Percentiles rank a stretch among this genome's conserved stretches.
Conservation (phyloP, 164 flowering plant genomes). For the Cinnamomum micranthum region DNA sequence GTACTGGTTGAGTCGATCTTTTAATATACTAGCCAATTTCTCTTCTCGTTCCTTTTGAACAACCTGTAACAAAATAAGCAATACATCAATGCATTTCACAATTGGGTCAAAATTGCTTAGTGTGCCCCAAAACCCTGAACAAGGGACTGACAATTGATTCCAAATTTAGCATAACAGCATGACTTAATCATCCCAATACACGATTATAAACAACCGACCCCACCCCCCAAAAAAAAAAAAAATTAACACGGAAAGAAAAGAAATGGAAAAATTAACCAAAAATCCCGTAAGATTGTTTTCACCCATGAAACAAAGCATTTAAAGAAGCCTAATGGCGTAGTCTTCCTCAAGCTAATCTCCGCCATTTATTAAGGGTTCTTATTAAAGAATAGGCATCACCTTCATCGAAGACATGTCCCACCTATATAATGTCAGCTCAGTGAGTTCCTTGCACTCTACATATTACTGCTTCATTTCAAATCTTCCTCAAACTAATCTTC, state of each 20-base stretch:
- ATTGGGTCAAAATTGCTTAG: too few species aligned
- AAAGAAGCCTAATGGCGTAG: not conserved
- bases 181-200: not conserved
- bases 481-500: too few species aligned
- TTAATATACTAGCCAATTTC: slow-evolving; percentile 63
- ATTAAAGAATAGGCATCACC: too few species aligned
- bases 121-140: not conserved
- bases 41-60: slow-evolving; percentile 98
- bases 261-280: not conserved
- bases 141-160: not conserved
- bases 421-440: too few species aligned
- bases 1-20: slow-evolving; percentile 67
- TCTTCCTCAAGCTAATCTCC: not conserved
- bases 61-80: slow-evolving; percentile 30
- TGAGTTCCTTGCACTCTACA: too few species aligned
- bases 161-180: too few species aligned
- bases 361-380: not conserved
- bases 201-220: too few species aligned
- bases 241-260: too few species aligned
- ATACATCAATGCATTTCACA: too few species aligned
- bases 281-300: not conserved
- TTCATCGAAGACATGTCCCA: too few species aligned
- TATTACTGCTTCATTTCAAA: too few species aligned
- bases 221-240: too few species aligned
- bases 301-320: not conserved